Base-by-base conservation (phyloP, 164 flowering plant species). In the Annona cherimola region DNA sequence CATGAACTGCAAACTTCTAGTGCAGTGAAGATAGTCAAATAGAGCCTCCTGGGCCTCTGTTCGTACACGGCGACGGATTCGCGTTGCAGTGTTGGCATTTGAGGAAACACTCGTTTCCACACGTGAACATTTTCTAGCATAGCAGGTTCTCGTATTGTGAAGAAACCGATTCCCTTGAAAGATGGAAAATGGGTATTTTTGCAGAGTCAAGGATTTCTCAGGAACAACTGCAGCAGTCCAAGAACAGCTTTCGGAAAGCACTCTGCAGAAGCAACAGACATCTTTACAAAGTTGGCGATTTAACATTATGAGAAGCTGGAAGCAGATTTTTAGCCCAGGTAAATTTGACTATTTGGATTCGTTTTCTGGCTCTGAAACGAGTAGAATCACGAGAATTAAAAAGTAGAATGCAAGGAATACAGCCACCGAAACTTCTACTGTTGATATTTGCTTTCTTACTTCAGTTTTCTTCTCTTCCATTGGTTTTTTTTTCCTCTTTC, bases 21-120 rank as follows among this genome's bases (percentile, higher is more conserved):
- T 93, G 57, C 63, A 71, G 61, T 93, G 88, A 41, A 93, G 81
- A 72, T 93, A 93, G 0, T 93, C 96, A n/a, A 89, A 73, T 42
- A 92, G 74, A 67, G 88, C 91, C 69, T 71, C 78, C 74, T 86
- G 87, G 0, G 93, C 89, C 66, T 78, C 77, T 64, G 54, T 70
- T 45, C 60, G 68, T 12, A 43, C 60, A 0, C 64, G n/a, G 20
- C 69, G 80, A 59, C 78, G 7, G 2, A 74, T 42, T 60, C 72
- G 60, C 50, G 46, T 69, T 18, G 39, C 63, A 6, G 46, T 50
- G 2, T 69, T 43, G 9, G 71, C 42, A 55, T 69, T 46, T 3
- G 14, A 50, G 35, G 70, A 68, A 14, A 14, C 44, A 63, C 18
- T 69, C 12, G 46, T 59, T 2, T 41, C 63, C 12, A 19, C 74